Percentiles rank a stretch among this genome's conserved stretches.
These are phyloP conservation scores for Aspergillus japonicus DNA, from an alignment of 2,329 filamentous ascomycete species.

Conservation along the genomic window DNA sequence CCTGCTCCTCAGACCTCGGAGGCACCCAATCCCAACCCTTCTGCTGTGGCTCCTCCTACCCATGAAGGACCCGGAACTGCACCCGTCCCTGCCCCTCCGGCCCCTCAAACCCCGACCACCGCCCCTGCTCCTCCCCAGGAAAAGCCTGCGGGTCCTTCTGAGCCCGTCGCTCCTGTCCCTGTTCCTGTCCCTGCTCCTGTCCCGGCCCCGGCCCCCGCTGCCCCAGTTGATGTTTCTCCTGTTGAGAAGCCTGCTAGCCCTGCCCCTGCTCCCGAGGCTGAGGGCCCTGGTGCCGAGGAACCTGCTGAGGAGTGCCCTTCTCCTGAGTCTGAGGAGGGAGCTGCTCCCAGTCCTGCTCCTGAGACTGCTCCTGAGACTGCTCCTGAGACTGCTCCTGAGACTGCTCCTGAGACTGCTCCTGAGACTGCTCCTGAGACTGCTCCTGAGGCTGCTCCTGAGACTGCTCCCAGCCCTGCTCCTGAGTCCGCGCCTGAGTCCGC, in stretches of 20 bases:
- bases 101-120: not conserved
- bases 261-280: not conserved
- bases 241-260: not conserved
- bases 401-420: not conserved
- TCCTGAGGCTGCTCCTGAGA: not conserved
- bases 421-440: not conserved
- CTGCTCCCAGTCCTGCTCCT: not conserved
- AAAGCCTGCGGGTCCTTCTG: not conserved
- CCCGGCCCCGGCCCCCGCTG: constrained; percentile 11
- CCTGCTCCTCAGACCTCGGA: not conserved
- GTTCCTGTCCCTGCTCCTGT: not conserved
- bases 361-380: not conserved
- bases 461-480: not conserved
- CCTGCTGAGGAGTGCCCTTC: not conserved
- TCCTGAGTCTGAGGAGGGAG: not conserved
- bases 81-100: not conserved
- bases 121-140: constrained; percentile 5
- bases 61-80: not conserved
- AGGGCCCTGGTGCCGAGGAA: not conserved
- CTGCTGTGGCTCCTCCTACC: not conserved
- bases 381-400: constrained; percentile 6
- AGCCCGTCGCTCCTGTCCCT: not conserved
- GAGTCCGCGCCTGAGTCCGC: not conserved
- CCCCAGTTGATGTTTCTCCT: not conserved
- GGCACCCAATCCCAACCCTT: not conserved